Evolutionary conservation across 352 stramenopile genomes (phyloP).

Genomic region (Aphanomyces cochlioides): DNA sequence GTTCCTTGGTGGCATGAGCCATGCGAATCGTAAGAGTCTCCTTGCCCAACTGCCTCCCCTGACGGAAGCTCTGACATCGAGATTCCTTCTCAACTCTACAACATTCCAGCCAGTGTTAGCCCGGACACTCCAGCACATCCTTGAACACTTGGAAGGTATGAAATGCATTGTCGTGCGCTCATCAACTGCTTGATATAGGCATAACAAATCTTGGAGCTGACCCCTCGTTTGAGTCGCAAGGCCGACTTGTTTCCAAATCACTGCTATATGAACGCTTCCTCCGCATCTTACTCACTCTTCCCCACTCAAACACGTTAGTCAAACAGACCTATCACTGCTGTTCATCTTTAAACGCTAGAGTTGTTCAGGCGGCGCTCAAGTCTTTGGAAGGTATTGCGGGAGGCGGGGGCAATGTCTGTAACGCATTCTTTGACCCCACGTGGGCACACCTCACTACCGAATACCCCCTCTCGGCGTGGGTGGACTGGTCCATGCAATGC

Average conservation of each 20-base stretch:
- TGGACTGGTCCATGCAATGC: background rate
- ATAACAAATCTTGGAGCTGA: conserved; percentile 16
- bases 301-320: background rate
- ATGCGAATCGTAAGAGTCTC: conserved; percentile 44
- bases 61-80: conserved; percentile 42
- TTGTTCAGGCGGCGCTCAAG: background rate
- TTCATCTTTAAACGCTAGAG: background rate
- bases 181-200: conserved; percentile 32
- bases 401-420: background rate
- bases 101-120: conserved; percentile 38
- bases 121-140: conserved; percentile 35
- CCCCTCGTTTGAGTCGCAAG: conserved; percentile 24
- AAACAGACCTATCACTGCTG: background rate
- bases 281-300: conserved; percentile 41
- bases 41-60: conserved; percentile 57
- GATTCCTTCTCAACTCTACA: conserved; percentile 44
- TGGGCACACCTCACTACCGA: background rate
- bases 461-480: conserved; percentile 9
- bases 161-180: conserved; percentile 43
- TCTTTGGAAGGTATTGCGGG: background rate
- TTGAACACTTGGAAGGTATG: conserved; percentile 44
- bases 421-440: conserved; percentile 13
- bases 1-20: conserved; percentile 49
- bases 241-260: conserved; percentile 19
- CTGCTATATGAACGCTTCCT: conserved; percentile 39